Evolutionary conservation across 2,329 filamentous ascomycete genomes (phyloP), one percentile per base, ranked within the genome.

Genomic region (Leptoxyphium fumago): DNA sequence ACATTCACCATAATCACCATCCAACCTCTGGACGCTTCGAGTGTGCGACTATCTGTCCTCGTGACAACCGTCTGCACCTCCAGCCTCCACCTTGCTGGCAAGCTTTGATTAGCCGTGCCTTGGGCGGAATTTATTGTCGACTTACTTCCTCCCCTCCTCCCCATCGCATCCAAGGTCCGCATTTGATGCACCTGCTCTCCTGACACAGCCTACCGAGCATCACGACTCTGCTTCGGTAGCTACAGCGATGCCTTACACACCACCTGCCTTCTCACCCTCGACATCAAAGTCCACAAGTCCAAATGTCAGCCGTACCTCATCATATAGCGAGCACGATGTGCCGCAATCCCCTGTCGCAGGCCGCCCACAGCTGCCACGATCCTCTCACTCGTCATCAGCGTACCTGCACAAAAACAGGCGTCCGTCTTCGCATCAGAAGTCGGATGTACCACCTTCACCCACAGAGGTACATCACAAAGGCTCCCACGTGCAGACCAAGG

Each of bases 221-320:
- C 50, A 44, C 46, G 46, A 46, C 51, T 50, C 50, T 45, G 47
- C 49, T 52, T 50, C 46, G 53, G 47, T 57, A 52, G 56, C 61
- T 57, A 26, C 52, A 61, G 65, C 74, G 69, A 91, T 91, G 84
- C 84, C 84, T 77, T 91, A 91, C 71, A 91, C 84, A 64, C 84
- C 84, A 48, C 84, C 84, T 50, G 77, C 80, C 55, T 75, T 75
- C 64, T 76, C 74, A 54, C 75, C 75, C 62, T 68, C 69, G 56
- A 67, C 71, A 52, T 75, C 75, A 46, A 72, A 71, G 60, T 62
- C 68, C 42, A 67, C 61, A 55, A 73, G 68, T 51, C 72, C 70
- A 50, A 63, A 59, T 44, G 56, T 69, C 54, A 73, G 64, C 57
- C 67, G 69, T 46, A 67, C 63, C 50, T 65, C 72, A 52, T 74